Evolutionary conservation across 495 filamentous ascomycete genomes (phyloP), one percentile per base, ranked within the genome.

Genomic region (Clavariopsis aquatica): DNA sequence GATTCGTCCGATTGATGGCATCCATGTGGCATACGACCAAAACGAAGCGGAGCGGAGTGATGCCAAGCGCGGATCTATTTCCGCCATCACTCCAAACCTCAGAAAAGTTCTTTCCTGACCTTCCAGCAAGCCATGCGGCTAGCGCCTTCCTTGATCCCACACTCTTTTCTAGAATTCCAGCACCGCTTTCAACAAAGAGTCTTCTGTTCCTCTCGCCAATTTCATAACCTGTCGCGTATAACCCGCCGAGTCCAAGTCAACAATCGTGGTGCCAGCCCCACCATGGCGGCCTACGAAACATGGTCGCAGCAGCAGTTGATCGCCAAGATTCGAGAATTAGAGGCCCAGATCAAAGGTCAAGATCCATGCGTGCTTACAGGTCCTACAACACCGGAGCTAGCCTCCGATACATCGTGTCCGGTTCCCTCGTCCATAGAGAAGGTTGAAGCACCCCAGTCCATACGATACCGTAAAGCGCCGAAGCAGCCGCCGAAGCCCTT

Each of bases 401-500:
- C 24, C 17, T 43, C 53, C 9, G 23, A 9, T 45, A 24, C 34
- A 17, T 29, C 12, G 20, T 43, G 2, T 26, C 29, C 53, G 12
- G 45, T 43, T 24, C 28, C 53, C 1, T 6, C 29, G 17, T 17
- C 15, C 9, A 17, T 17, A 2, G 38, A 43, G 38, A 12, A 10
- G 9, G 38, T 43, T 17, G 31, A 36, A 6, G 31, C 6, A 36
- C 38, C 38, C 5, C 38, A 17, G 38, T 43, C 38, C 12, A 29
- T 51, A 43, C 41, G 51, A 23, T 43, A 67, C 28, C 64, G 57
- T 19, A 62, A 67, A 36, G 52, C 51, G 8, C 59, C 52, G 2
- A 71, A 71, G 46, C 70, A 65, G 20, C 61, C 55, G 19, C 56
- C 66, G 20, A 75, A 79, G 60, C 31, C 62, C 23, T 85, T 96